Evolutionary conservation across 1,284 basidiomycete genomes (phyloP).

Genomic region (Calocybe gambosa): DNA sequence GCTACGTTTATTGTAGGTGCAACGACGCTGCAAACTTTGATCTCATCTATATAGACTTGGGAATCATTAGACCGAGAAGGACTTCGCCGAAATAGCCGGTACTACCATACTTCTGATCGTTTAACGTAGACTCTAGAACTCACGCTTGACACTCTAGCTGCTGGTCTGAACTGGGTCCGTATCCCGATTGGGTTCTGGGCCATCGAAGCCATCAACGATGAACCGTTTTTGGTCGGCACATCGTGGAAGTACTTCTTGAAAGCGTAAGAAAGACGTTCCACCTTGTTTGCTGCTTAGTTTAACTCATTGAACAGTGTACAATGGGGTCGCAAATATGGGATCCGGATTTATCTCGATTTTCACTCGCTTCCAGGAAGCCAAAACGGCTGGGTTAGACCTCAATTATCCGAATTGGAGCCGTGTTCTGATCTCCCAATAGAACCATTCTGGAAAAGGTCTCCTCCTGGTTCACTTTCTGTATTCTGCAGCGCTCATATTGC

Average conservation of each 20-base stretch:
- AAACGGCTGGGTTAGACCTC: constrained; percentile 55
- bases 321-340: constrained; percentile 90
- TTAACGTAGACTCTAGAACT: neutral
- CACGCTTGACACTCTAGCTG: constrained; percentile 20
- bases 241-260: constrained; percentile 50
- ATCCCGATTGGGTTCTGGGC: constrained; percentile 82
- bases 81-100: constrained; percentile 78
- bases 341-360: constrained; percentile 85
- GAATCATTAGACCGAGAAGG: constrained; percentile 52
- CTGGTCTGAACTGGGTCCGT: constrained; percentile 77
- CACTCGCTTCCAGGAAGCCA: constrained; percentile 68
- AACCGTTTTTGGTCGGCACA: constrained; percentile 52
- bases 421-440: constrained; percentile 22
- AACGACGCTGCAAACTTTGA: constrained; percentile 12
- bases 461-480: neutral
- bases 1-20: constrained; percentile 66
- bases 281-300: neutral
- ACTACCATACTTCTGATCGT: constrained; percentile 7
- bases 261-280: constrained; percentile 16
- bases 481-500: constrained; percentile 5
- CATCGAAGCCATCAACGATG: constrained; percentile 56
- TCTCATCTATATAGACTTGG: neutral
- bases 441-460: constrained; percentile 40
- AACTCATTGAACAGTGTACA: constrained; percentile 43
- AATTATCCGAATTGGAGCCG: neutral